phyloP scores from a whole-genome alignment of 2,329 filamentous ascomycete genomes.

The Rugonectria rugulosa region DNA sequence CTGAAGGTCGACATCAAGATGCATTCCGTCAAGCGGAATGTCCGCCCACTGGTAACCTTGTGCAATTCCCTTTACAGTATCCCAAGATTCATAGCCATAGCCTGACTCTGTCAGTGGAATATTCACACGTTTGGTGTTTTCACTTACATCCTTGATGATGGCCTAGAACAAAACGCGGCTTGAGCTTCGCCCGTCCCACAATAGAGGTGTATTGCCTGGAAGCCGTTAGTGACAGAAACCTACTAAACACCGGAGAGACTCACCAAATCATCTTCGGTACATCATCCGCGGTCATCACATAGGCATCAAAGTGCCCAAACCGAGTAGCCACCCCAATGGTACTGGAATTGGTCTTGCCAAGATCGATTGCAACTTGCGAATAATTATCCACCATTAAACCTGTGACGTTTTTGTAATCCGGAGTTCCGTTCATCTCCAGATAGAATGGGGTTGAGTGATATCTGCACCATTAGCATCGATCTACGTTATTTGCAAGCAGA shows the following conservation, averaged over 20 bases:
- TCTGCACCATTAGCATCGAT: not conserved
- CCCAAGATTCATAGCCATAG: not conserved
- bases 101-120: not conserved
- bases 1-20: constrained; percentile 11
- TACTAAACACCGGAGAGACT: not conserved
- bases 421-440: constrained; percentile 7
- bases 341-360: constrained; percentile 1
- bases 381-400: constrained; percentile 9
- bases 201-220: constrained; percentile 6
- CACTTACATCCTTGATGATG: constrained; percentile 9
- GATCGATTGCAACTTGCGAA: constrained; percentile 10
- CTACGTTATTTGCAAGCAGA: not conserved
- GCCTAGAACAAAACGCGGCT: constrained; percentile 5
- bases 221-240: not conserved
- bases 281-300: constrained; percentile 5
- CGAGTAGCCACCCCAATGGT: constrained; percentile 11
- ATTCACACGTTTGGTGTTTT: not conserved
- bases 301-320: constrained; percentile 7
- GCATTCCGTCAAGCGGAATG: constrained; percentile 8
- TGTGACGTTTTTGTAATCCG: not conserved
- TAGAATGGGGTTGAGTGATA: constrained; percentile 12
- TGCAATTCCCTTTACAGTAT: not conserved
- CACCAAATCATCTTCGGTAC: constrained; percentile 9
- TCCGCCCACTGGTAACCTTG: not conserved
- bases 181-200: constrained; percentile 1